Conservation (phyloP, 179 eudicot species). For the Spinacia oleracea region DNA sequence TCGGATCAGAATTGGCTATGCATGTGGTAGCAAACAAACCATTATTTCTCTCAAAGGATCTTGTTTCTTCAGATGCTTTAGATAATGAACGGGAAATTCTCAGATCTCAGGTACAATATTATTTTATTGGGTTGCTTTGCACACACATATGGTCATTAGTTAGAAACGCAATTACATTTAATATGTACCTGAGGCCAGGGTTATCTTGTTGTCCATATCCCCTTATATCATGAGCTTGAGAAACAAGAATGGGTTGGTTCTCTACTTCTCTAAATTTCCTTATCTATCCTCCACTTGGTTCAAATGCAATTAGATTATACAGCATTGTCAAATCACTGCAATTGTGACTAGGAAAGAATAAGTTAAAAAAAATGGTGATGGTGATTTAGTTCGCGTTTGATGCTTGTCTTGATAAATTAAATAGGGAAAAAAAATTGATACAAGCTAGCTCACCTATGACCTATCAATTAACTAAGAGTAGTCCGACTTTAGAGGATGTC, state of each 20-base stretch:
- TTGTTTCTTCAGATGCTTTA: constrained; percentile 73
- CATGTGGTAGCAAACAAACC: constrained; percentile 97
- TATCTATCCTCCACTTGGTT: background rate
- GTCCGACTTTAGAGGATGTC: too few species aligned
- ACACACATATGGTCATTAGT: background rate
- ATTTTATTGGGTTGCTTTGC: background rate
- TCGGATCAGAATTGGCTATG: constrained; percentile 95
- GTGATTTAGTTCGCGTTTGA: background rate
- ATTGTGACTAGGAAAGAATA: background rate
- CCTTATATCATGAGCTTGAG: background rate
- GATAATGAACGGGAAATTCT: constrained; percentile 84
- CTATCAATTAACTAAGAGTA: too few species aligned
- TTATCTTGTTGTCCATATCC: background rate
- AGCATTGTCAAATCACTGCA: background rate
- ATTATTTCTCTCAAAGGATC: constrained; percentile 69
- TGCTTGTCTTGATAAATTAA: background rate
- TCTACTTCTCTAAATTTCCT: background rate
- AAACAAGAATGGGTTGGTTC: background rate
- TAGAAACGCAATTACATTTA: background rate
- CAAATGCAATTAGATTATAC: background rate
- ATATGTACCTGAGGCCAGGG: background rate
- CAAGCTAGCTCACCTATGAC: too few species aligned
- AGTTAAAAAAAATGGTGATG: background rate
- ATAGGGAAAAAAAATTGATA: too few species aligned
- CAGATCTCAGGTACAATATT: constrained; percentile 71